These are phyloP conservation scores for Lachnellula subtilissima DNA, from an alignment of 2,329 filamentous ascomycete genomes.

Conservation along the genomic window DNA sequence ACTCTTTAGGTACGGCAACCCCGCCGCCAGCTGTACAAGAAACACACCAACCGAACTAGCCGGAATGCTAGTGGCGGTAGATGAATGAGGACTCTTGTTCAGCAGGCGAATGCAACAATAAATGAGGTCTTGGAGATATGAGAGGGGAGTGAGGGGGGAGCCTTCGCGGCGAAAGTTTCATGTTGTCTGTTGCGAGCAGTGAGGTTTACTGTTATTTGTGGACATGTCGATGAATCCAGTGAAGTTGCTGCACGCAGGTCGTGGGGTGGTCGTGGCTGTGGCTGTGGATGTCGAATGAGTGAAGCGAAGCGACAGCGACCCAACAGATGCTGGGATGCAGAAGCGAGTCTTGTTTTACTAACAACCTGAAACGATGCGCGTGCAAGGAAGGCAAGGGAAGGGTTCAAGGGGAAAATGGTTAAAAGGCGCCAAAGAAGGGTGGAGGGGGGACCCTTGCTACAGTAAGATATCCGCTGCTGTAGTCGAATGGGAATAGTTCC, in stretches of 20 bases:
- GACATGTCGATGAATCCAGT: constrained; percentile 1
- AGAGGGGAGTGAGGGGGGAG: neutral
- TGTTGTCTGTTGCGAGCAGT: constrained; percentile 17
- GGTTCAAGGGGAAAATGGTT: neutral
- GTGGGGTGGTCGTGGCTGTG: neutral
- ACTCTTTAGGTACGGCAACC: neutral
- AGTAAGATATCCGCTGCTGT: neutral
- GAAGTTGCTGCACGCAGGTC: neutral
- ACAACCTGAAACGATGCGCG: constrained; percentile 15
- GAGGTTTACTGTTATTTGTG: constrained; percentile 20
- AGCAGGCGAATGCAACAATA: neutral
- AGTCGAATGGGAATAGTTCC: neutral
- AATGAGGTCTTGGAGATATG: neutral
- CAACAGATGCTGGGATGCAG: neutral
- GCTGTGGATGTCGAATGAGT: no score
- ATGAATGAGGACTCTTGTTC: neutral
- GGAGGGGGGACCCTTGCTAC: neutral
- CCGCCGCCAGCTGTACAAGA: neutral
- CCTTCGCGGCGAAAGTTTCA: constrained; percentile 23
- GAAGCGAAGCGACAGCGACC: no score
- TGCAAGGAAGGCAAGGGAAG: neutral
- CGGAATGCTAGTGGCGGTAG: neutral
- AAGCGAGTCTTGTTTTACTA: neutral
- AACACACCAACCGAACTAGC: neutral
- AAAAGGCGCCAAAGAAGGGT: neutral